phyloP scores from a whole-genome alignment of 495 filamentous ascomycete genomes.

The Penicillium silybi region DNA sequence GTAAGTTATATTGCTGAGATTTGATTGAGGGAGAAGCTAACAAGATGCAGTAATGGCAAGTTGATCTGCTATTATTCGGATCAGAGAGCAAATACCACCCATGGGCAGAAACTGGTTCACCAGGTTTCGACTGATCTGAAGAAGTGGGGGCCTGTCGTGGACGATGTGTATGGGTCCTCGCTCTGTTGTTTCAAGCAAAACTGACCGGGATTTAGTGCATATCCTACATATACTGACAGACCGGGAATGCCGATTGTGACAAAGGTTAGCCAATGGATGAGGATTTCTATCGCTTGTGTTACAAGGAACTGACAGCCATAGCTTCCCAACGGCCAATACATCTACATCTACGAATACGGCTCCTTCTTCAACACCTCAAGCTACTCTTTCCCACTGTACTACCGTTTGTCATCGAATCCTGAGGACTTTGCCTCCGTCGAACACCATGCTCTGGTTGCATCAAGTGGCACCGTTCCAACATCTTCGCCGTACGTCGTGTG shows the following conservation, averaged over 20 bases:
- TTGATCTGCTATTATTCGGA: constrained; percentile 67
- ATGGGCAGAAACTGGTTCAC: constrained; percentile 66
- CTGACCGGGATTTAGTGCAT: constrained; percentile 27
- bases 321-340: constrained; percentile 57
- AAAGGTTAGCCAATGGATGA: constrained; percentile 16
- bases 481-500: constrained; percentile 54
- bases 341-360: constrained; percentile 62
- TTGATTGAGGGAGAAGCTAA: not conserved
- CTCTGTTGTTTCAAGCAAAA: not conserved
- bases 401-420: constrained; percentile 48
- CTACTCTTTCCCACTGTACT: constrained; percentile 57
- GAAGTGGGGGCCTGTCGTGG: constrained; percentile 54
- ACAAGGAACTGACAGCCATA: constrained; percentile 9
- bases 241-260: constrained; percentile 65
- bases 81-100: constrained; percentile 54
- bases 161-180: constrained; percentile 49
- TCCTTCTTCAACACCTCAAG: constrained; percentile 41
- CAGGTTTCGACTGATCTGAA: constrained; percentile 54
- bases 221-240: constrained; percentile 55
- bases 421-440: constrained; percentile 45
- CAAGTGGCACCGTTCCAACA: constrained; percentile 47
- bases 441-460: constrained; percentile 40
- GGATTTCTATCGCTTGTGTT: not conserved
- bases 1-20: constrained; percentile 17
- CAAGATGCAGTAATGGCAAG: constrained; percentile 42